A percentile compares a stretch with the other conserved stretches of the same genome.
Conservation (phyloP, 2,329 filamentous ascomycete genomes). For the Drechmeria coniospora region DNA sequence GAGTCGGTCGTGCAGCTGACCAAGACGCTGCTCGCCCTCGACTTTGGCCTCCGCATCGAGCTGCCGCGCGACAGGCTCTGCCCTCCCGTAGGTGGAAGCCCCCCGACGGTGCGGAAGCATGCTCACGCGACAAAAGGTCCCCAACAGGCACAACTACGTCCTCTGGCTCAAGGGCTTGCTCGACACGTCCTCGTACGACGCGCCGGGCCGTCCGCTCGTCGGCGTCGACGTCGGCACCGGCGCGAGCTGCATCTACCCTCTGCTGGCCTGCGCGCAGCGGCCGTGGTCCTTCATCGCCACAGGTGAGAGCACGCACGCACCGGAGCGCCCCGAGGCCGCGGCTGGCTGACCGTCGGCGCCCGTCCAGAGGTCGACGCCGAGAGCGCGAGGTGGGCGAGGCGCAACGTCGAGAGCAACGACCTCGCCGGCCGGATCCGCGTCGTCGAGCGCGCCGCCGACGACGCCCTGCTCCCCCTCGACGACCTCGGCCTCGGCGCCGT, state of each 20-base stretch:
- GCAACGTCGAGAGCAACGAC: conserved; percentile 53
- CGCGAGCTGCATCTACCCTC: conserved; percentile 79
- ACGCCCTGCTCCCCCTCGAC: conserved; percentile 48
- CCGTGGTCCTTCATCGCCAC: conserved; percentile 63
- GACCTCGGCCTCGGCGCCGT: conserved; percentile 34
- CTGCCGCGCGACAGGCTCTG: conserved; percentile 70
- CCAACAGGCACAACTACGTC: conserved; percentile 72
- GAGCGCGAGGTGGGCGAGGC: conserved; percentile 48
- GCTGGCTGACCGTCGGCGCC: conserved; percentile 1
- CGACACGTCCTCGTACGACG: conserved; percentile 48
- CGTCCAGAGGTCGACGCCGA: conserved; percentile 63
- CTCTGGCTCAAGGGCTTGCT: conserved; percentile 74
- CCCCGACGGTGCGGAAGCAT: background rate
- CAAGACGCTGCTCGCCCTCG: conserved; percentile 56
- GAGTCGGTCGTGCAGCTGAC: conserved; percentile 66
- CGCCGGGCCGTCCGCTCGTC: conserved; percentile 31
- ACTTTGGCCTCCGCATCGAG: conserved; percentile 58
- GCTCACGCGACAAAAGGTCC: conserved; percentile 22
- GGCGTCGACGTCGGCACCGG: conserved; percentile 85
- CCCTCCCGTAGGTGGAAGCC: conserved; percentile 47
- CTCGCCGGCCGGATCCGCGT: conserved; percentile 50
- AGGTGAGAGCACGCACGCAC: conserved; percentile 18
- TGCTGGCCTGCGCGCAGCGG: conserved; percentile 58
- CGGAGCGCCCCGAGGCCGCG: too few relatives aligned
- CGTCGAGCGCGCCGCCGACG: conserved; percentile 33